Base-by-base conservation (phyloP, 2,329 filamentous ascomycete species). In the Paraconiothyrium brasiliense region DNA sequence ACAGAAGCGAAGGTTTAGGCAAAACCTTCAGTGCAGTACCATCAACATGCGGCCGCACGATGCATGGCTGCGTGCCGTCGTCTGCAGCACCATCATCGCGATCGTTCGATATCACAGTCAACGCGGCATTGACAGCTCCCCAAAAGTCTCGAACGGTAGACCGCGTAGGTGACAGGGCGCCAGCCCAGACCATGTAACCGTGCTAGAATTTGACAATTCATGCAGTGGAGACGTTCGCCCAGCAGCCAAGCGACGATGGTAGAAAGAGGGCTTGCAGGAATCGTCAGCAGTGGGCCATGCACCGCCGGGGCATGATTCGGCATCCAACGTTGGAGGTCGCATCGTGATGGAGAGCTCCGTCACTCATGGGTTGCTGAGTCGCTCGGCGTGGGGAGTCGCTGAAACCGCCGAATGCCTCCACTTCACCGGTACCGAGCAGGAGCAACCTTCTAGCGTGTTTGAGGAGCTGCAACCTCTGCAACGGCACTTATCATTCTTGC, bases 381-480 rank as follows among this genome's bases (percentile, higher is more conserved):
- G 52, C 3, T 47, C 27, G 14, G 52, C 52, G 52, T 47, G 52
- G 39, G 48, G 27, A 35, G 52, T 54, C 39, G n/a, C 37, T 56
- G 54, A 56, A 56, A 56, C 54, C n/a, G 41, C 43, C 54, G 30
- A 37, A 20, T 37, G 32, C 41, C 30, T 22, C 32, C 34, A 32
- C 54, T 43, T 56, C 13, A 20, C 24, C 16, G 54, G 54, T 46
- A 56, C 43, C 54, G 54, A 55, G 39, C 16, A 46, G 24, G 52
- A 55, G 24, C 24, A 32, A 34, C 14, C 37, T 47, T 39, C 54
- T 56, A 56, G 54, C 32, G 54, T 20, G 54, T 56, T 56, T 56
- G 54, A 56, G 27, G 37, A 39, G n/a, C 41, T 47, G 54, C 20
- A 47, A 8, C 41, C 27, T 37, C 30, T 22, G 22, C n/a, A 20